Evolutionary conservation across 345 rosid genomes (phyloP).

Genomic region (Bruguiera parviflora): DNA sequence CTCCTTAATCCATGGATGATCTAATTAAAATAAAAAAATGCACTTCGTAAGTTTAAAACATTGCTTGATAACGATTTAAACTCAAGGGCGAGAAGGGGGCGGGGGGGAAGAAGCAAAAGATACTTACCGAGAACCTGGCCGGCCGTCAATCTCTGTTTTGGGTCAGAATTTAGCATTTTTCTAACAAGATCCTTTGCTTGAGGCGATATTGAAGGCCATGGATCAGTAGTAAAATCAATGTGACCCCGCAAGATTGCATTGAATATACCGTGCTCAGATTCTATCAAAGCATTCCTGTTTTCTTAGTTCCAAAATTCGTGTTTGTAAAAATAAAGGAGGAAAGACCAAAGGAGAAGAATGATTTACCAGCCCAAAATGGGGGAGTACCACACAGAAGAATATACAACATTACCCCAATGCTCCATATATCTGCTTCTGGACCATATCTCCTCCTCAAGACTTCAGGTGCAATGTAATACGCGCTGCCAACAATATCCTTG

Average conservation of each 20-base stretch:
- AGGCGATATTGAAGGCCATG: slow-evolving; percentile 89
- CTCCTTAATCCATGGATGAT: slow-evolving; percentile 77
- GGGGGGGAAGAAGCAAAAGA: not conserved
- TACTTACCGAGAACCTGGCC: slow-evolving; percentile 77
- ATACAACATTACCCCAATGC: slow-evolving; percentile 75
- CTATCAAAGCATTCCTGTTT: slow-evolving; percentile 28
- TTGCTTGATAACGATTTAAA: too few species aligned
- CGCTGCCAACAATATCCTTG: slow-evolving; percentile 70
- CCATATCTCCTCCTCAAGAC: slow-evolving; percentile 87
- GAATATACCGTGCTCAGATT: slow-evolving; percentile 93
- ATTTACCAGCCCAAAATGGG: slow-evolving; percentile 91
- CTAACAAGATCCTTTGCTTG: slow-evolving; percentile 86
- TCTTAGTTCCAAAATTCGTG: not conserved
- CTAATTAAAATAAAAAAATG: slow-evolving; percentile 21
- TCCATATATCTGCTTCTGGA: slow-evolving; percentile 76
- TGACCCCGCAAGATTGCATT: slow-evolving; percentile 79
- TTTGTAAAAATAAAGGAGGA: not conserved
- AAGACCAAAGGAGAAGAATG: not conserved
- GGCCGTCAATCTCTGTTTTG: slow-evolving; percentile 84
- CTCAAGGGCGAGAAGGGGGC: too few species aligned
- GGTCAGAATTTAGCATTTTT: slow-evolving; percentile 85
- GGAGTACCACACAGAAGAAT: slow-evolving; percentile 90
- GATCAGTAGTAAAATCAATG: slow-evolving; percentile 78
- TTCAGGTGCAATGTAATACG: slow-evolving; percentile 91
- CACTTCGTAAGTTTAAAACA: not conserved